Evolutionary conservation across 768 basidiomycete genomes (phyloP).

Genomic region (Tricholomella constricta): DNA sequence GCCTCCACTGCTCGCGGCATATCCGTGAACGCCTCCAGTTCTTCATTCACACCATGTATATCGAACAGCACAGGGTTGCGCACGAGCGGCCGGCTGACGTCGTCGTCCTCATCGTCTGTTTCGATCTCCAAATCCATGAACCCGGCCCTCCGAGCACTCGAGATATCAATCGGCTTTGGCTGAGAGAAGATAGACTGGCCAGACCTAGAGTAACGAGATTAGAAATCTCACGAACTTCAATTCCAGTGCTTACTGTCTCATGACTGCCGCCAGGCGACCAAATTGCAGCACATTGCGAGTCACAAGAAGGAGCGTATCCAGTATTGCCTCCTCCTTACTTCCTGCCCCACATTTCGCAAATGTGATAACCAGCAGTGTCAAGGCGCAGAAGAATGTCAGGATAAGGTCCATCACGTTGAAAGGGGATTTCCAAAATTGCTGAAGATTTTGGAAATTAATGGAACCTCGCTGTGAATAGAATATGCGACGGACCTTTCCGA

Average conservation of each 20-base stretch:
- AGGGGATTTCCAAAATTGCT: slow-evolving; percentile 98
- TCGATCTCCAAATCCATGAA: slow-evolving; percentile 76
- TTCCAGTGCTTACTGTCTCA: slow-evolving; percentile 76
- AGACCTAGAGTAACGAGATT: slow-evolving; percentile 48
- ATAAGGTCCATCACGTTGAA: slow-evolving; percentile 90
- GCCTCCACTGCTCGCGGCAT: slow-evolving; percentile 66
- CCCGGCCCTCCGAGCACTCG: slow-evolving; percentile 65
- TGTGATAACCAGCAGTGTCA: slow-evolving; percentile 87
- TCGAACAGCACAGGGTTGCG: slow-evolving; percentile 68
- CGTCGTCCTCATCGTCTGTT: slow-evolving; percentile 63
- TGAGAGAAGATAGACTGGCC: slow-evolving; percentile 88
- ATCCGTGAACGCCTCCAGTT: slow-evolving; percentile 41
- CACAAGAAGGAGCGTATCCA: slow-evolving; percentile 91
- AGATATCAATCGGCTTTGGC: slow-evolving; percentile 85
- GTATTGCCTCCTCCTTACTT: slow-evolving; percentile 90
- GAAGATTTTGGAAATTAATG: neutral
- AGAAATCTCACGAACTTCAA: slow-evolving; percentile 1
- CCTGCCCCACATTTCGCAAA: slow-evolving; percentile 82
- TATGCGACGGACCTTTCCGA: slow-evolving; percentile 73
- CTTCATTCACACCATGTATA: slow-evolving; percentile 23
- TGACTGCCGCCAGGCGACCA: slow-evolving; percentile 86
- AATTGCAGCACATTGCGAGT: slow-evolving; percentile 94
- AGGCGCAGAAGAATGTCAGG: slow-evolving; percentile 84
- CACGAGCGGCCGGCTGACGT: slow-evolving; percentile 59
- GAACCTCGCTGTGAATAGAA: neutral